Base-by-base conservation (phyloP, 768 basidiomycete species). In the Phlebiopsis gigantea region DNA sequence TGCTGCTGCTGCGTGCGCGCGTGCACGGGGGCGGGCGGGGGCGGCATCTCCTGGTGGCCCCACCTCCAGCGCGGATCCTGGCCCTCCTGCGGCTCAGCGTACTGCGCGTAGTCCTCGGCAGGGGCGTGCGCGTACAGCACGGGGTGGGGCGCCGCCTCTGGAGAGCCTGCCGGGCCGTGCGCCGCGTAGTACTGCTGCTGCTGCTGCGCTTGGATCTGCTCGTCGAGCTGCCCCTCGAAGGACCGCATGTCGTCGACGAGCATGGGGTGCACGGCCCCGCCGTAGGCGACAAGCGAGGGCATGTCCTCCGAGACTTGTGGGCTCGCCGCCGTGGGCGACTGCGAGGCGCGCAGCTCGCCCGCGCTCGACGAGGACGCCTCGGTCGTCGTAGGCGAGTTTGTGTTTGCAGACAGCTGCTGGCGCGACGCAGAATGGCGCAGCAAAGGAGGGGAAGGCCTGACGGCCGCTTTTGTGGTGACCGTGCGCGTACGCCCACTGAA, bases 401-500 rank as follows among this genome's bases (percentile, higher is more conserved):
- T 52, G 28, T 49, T 49, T 7, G 63, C 51, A 4, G 61, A 57
- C 15, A 53, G 47, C 17, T 60, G 63, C 9, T 51, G 39, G 2
- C 53, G 57, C n/a, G 60, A 60, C 1, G 51, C 50, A 1, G 58
- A 55, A 12, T 53, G 55, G 28, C 52, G 29, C 22, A 12, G 52
- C 31, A 26, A 45, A 46, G 17, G 34, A 26, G 19, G 57, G 31
- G 45, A 59, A 55, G 29, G 30, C 44, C 10, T 58, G 31, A 17
- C 63, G 46, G 53, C 49, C 5, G 51, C 50, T 56, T 79, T 81
- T 0, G 81, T 83, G 8, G 74, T 72, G 22, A 89, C 73, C 0
- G 81, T 86, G 58, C 86, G 80, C 9, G 83, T 88, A 63, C 82
- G 80, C n/a, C 88, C 88, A 48, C 86, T 82, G 67, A 90, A 90